Evolutionary conservation across 2,329 filamentous ascomycete genomes (phyloP).

Genomic region (Zarea fungicola): DNA sequence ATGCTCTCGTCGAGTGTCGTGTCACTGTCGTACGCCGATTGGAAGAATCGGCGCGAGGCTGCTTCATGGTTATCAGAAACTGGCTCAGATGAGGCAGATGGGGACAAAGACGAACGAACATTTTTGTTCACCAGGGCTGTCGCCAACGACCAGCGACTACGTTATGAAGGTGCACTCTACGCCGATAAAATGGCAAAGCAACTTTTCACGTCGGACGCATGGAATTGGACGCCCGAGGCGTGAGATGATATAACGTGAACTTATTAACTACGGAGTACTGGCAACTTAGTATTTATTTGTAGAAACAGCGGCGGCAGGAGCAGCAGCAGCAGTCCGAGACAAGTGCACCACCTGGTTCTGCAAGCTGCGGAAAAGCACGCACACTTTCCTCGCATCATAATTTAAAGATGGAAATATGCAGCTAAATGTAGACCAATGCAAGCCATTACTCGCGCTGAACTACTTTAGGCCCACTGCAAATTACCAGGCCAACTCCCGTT

Average conservation of each 20-base stretch:
- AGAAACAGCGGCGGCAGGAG: too few relatives aligned
- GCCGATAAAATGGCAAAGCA: conserved; percentile 45
- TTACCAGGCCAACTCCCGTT: background rate
- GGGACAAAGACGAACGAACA: conserved; percentile 16
- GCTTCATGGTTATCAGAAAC: conserved; percentile 35
- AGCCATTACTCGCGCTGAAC: conserved; percentile 12
- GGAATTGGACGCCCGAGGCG: conserved; percentile 55
- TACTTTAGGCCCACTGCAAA: background rate
- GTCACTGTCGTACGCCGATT: conserved; percentile 38
- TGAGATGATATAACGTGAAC: conserved; percentile 13
- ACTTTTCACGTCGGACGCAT: conserved; percentile 51
- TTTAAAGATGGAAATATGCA: background rate
- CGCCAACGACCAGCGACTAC: conserved; percentile 44
- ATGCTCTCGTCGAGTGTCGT: conserved; percentile 46
- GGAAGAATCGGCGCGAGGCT: conserved; percentile 37
- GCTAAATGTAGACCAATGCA: conserved; percentile 8
- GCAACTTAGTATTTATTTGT: too few relatives aligned
- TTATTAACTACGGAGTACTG: too few relatives aligned
- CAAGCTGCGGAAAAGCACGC: background rate
- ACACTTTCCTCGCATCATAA: background rate
- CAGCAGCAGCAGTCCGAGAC: too few relatives aligned
- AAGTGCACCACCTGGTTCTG: too few relatives aligned
- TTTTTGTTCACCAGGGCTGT: conserved; percentile 50
- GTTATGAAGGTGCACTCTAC: conserved; percentile 44
- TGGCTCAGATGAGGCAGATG: conserved; percentile 10